phyloP scores from a whole-genome alignment of 2,329 filamentous ascomycete species.

The Gaeumannomyces sp. region DNA sequence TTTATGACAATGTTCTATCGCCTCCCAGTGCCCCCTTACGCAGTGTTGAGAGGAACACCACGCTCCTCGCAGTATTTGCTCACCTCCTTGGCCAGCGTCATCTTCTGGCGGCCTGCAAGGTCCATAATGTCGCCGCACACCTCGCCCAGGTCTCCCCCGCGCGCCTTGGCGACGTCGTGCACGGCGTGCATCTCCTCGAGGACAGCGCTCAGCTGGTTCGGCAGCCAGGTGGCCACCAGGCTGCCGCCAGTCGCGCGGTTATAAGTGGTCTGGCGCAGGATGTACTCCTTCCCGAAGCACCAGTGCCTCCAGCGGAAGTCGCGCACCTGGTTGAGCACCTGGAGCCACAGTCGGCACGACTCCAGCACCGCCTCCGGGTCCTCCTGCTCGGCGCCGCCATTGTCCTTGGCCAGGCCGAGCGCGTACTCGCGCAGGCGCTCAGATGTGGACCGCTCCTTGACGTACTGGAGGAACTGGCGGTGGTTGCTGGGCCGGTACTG shows the following conservation, averaged over 20 bases:
- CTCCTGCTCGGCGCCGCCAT: slow-evolving; percentile 18
- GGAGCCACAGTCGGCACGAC: slow-evolving; percentile 55
- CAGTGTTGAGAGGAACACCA: slow-evolving; percentile 26
- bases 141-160: slow-evolving; percentile 36
- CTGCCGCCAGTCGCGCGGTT: slow-evolving; percentile 75
- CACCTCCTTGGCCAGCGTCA: slow-evolving; percentile 66
- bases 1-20: background rate
- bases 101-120: slow-evolving; percentile 54
- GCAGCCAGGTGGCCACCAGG: slow-evolving; percentile 78
- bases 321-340: slow-evolving; percentile 66
- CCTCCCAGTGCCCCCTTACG: background rate
- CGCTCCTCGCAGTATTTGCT: slow-evolving; percentile 66
- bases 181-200: slow-evolving; percentile 63
- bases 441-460: slow-evolving; percentile 44
- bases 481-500: slow-evolving; percentile 86
- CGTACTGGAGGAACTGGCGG: slow-evolving; percentile 72
- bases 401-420: slow-evolving; percentile 26
- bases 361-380: slow-evolving; percentile 39
- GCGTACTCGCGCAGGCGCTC: slow-evolving; percentile 55
- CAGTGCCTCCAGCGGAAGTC: slow-evolving; percentile 81
- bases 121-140: slow-evolving; percentile 60
- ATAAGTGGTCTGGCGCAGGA: slow-evolving; percentile 69
- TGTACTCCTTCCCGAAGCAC: slow-evolving; percentile 81
- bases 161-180: slow-evolving; percentile 39
- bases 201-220: slow-evolving; percentile 73